Conservation (phyloP, 208 protist genomes). For the Crithidia mellificae region DNA sequence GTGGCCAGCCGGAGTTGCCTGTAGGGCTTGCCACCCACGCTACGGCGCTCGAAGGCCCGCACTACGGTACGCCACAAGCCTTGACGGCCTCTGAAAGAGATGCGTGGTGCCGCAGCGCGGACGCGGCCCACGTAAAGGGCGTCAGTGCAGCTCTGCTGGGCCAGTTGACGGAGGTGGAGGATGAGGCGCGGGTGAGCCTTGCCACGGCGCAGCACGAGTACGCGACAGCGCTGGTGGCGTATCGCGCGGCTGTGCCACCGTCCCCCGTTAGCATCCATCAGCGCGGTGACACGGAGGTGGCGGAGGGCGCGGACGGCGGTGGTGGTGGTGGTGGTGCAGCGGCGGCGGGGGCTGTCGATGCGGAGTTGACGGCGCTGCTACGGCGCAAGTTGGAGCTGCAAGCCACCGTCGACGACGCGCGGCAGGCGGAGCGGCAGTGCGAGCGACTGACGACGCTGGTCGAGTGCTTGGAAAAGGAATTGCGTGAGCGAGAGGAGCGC, state of each 20-base stretch:
- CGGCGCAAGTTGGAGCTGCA: conserved; percentile 37
- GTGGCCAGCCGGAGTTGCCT: background rate
- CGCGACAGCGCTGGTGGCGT: conserved; percentile 24
- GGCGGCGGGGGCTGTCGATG: background rate
- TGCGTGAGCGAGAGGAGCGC: conserved; percentile 17
- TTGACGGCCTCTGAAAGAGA: background rate
- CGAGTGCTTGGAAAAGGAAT: conserved; percentile 20
- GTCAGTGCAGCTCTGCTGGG: background rate
- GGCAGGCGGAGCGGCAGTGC: conserved; percentile 49
- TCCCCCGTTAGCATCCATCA: background rate
- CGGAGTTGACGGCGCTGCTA: conserved; percentile 21
- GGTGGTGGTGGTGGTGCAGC: background rate
- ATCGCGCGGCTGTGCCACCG: conserved; percentile 3
- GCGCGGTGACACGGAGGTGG: background rate
- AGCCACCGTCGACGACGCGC: conserved; percentile 31
- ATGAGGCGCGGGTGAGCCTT: conserved; percentile 25
- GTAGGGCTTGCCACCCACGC: conserved; percentile 18
- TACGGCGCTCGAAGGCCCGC: conserved; percentile 5
- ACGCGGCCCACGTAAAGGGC: background rate
- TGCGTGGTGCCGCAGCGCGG: conserved; percentile 3
- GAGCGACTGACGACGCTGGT: conserved; percentile 45
- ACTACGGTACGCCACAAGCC: background rate
- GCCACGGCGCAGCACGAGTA: conserved; percentile 29
- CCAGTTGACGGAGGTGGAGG: conserved; percentile 29
- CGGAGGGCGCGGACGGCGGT: too few species aligned